Evolutionary conservation across 768 basidiomycete species (phyloP).

Genomic region (Podaxis rugospora): DNA sequence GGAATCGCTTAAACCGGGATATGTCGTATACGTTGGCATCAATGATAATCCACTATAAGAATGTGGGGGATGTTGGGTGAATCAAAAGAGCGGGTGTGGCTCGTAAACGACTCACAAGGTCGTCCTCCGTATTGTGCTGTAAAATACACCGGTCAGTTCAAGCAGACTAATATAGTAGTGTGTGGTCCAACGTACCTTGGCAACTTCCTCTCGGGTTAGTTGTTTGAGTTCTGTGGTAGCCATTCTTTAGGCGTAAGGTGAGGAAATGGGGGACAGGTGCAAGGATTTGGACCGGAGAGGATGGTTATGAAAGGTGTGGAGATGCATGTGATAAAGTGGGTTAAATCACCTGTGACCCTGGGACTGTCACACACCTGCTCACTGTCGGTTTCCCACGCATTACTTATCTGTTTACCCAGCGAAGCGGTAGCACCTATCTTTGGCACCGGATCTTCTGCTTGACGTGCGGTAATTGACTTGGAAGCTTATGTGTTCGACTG

Average conservation of each 20-base stretch:
- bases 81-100: neutral
- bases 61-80: neutral
- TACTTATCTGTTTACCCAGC: no score
- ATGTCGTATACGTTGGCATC: slow-evolving; percentile 84
- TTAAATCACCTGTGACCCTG: neutral
- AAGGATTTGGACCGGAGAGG: neutral
- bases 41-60: slow-evolving; percentile 70
- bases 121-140: slow-evolving; percentile 78
- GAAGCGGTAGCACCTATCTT: no score
- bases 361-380: no score
- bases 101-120: slow-evolving; percentile 44
- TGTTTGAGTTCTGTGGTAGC: slow-evolving; percentile 24
- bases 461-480: no score
- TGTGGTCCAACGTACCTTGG: slow-evolving; percentile 42
- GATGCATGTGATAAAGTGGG: neutral
- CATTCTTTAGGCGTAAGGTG: slow-evolving; percentile 16
- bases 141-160: slow-evolving; percentile 2
- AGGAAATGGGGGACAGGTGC: neutral
- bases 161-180: neutral
- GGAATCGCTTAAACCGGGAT: slow-evolving; percentile 70
- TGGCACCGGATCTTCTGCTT: no score
- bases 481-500: no score
- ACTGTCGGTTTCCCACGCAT: no score
- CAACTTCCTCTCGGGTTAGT: slow-evolving; percentile 67
- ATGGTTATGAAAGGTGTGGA: neutral